Conservation (phyloP, 2,329 filamentous ascomycete genomes). For the Talaromyces amestolkiae region DNA sequence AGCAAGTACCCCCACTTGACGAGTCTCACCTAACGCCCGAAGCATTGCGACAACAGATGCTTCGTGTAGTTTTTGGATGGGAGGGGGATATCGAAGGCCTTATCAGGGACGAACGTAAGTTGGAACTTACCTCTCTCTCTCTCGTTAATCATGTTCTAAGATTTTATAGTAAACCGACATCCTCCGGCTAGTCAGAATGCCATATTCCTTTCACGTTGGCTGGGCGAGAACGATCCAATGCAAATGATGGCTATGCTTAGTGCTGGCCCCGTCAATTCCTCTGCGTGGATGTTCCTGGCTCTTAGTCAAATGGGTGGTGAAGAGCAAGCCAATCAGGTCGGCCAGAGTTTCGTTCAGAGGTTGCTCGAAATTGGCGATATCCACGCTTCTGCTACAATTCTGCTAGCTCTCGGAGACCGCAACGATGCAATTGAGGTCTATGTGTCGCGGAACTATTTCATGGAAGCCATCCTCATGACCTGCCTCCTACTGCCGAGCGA, state of each 20-base stretch:
- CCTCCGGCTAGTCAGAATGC: conserved; percentile 69
- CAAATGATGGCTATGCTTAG: conserved; percentile 72
- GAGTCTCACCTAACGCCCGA: conserved; percentile 65
- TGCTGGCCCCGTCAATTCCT: conserved; percentile 83
- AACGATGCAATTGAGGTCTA: conserved; percentile 97
- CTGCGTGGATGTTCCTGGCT: conserved; percentile 95
- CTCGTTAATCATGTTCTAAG: neutral
- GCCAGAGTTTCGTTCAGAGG: conserved; percentile 84
- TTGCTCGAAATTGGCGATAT: conserved; percentile 86
- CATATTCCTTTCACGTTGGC: conserved; percentile 86
- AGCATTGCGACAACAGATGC: conserved; percentile 83
- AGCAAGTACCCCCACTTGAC: conserved; percentile 61
- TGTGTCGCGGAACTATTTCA: conserved; percentile 81
- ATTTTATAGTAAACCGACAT: conserved; percentile 62
- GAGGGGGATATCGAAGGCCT: conserved; percentile 77
- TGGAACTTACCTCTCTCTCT: neutral
- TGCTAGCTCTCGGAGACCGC: conserved; percentile 86
- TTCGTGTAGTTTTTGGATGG: conserved; percentile 94
- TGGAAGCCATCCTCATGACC: conserved; percentile 89
- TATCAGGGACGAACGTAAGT: conserved; percentile 73
- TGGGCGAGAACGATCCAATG: conserved; percentile 79
- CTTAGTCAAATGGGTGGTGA: conserved; percentile 80
- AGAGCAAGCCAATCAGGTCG: conserved; percentile 82
- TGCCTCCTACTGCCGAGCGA: conserved; percentile 79
- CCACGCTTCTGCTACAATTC: conserved; percentile 86